Evolutionary conservation across 2,329 filamentous ascomycete species (phyloP), one percentile per base, ranked within the genome.

Genomic region (Cercospora sp.): DNA sequence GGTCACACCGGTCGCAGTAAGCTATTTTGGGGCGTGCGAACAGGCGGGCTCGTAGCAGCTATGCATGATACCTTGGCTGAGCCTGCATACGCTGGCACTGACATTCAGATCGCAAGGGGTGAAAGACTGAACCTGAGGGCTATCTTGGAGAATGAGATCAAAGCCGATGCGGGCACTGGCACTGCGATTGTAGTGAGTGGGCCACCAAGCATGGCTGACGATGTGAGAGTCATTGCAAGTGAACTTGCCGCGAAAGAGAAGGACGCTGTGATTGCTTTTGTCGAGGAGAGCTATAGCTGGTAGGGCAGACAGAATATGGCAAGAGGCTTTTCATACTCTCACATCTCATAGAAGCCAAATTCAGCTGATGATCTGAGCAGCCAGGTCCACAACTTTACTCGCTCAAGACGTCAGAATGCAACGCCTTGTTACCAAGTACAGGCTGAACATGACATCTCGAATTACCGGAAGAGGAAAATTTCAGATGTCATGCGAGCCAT

Each of bases 131-230:
- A 80, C 65, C 80, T 26, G 61, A 74, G 10, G 13, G 66, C 55
- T 30, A 65, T 82, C 23, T 33, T 83, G 26, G 68, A 62, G 16
- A 66, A 73, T 12, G 81, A 82, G 65, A 70, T 71, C 2, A 64
- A 73, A 20, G 69, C 66, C 1, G 78, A 76, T 10, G 78, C 72
- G 67, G 66, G 68, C 6, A 75, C 69, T 36, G 66, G 66, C 9
- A 68, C 81, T 51, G 80, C 75, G 0, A 79, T 83, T 2, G 75
- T 83, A 0, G 81, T 80, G 1, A 82, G 76, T 55, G 82, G 82
- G n/a, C 82, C 82, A 1, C 76, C 73, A 0, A 76, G 74, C 1
- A 73, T 84, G 62, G 81, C 80, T 58, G 82, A 83, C 65, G 78
- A 81, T 68, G 80, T 79, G 5, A 73, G 81, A 26, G n/a, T 6